phyloP scores from a whole-genome alignment of 1,284 basidiomycete species.

The Anthracocystis walkeri region DNA sequence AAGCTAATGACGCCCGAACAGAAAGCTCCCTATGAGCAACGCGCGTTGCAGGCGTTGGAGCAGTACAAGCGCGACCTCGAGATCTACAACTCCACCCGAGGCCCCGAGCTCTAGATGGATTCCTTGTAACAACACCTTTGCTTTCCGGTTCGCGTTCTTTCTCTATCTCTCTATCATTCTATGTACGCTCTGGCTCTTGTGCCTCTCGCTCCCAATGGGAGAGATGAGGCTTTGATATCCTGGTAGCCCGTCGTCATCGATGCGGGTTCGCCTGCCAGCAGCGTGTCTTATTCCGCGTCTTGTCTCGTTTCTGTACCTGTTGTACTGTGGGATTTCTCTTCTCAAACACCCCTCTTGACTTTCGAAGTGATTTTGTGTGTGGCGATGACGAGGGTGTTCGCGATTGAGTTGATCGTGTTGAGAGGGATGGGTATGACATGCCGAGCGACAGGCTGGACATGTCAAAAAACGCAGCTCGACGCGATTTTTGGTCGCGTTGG shows the following conservation, averaged over 20 bases:
- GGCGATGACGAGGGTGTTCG: background rate
- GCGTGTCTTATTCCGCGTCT: background rate
- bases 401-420: background rate
- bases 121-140: constrained; percentile 23
- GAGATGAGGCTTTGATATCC: constrained; percentile 1
- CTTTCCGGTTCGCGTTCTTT: background rate
- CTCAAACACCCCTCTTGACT: constrained; percentile 20
- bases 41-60: constrained; percentile 44
- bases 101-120: constrained; percentile 33
- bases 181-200: constrained; percentile 4
- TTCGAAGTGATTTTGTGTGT: background rate
- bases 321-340: constrained; percentile 29
- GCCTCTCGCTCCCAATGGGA: background rate
- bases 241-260: background rate
- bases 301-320: constrained; percentile 27
- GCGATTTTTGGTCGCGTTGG: constrained; percentile 1
- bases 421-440: background rate
- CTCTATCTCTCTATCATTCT: background rate
- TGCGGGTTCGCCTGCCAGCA: background rate
- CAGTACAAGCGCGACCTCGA: constrained; percentile 55
- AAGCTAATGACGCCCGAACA: constrained; percentile 50
- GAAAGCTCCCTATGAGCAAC: constrained; percentile 57
- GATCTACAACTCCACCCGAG: constrained; percentile 43
- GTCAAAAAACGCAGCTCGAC: constrained; percentile 5
- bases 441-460: background rate